Base-by-base conservation (phyloP, 75 land plant species). In the Picea glauca region DNA sequence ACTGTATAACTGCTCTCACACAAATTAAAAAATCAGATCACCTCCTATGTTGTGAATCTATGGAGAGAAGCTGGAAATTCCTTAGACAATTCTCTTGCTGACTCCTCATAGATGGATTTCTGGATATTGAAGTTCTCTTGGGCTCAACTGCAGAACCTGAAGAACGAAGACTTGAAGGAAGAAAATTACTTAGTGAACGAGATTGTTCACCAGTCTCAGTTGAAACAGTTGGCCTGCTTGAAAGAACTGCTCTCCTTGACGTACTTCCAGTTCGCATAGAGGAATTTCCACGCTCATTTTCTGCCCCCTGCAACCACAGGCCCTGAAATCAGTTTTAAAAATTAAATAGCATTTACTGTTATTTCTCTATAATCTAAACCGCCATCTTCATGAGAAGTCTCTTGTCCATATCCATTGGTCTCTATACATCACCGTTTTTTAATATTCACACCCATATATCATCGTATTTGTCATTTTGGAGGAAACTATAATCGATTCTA, bases 11-110 rank as follows among this genome's bases (percentile, higher is more conserved):
- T 18, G n/a, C 54, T 17, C 73, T 38, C 20, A 33, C 54, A 43
- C 73, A 70, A 11, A 67, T 70, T 70, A 70, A 70, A 18, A 70
- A 43, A 70, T 40, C 23, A 43, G 26, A 70, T 70, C 73, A 43
- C 50, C 73, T 70, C 73, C 73, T 35, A 43, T 17, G 43, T 20
- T 70, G 73, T 70, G 73, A 43, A 70, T 70, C 73, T 38, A 70
- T n/a, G 1, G 73, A 70, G 54, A 70, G 73, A 70, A 70, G 50
- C 73, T 70, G 73, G 26, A 70, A 70, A 70, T 35, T 40, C 50
- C 73, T 70, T 40, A 70, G 21, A 18, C 50, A 70, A 70, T 70
- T 70, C 46, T 70, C 73, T 70, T 70, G 73, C 20, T 70, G 73
- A 46, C 73, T 70, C 46, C 23, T 70, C 18, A 9, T 8, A 8